These are phyloP conservation scores for Arachis monticola DNA, from an alignment of 331 rosid genomes.

Conservation along the genomic window DNA sequence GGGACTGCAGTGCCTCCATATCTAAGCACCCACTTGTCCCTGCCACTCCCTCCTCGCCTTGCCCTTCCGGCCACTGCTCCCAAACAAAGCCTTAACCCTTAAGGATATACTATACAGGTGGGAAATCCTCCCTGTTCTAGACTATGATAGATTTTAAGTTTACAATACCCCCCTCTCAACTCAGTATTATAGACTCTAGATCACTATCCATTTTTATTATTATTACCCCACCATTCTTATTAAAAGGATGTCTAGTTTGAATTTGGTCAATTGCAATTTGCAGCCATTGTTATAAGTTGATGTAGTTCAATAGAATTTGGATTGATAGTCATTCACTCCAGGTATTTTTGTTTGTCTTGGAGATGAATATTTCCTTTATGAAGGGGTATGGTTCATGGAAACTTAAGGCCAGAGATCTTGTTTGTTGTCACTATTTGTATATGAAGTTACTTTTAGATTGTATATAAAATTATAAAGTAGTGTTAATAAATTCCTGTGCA, in stretches of 20 bases:
- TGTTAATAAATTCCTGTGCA: conserved; percentile 7
- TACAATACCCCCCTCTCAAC: background rate
- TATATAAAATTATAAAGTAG: conserved; percentile 26
- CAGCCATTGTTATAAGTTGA: conserved; percentile 8
- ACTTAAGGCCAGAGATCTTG: conserved; percentile 16
- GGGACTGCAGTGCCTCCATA: too few species aligned
- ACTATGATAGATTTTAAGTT: background rate
- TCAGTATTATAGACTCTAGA: background rate
- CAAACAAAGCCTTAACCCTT: too few species aligned
- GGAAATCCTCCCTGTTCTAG: conserved; percentile 9
- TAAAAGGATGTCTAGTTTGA: conserved; percentile 15
- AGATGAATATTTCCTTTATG: conserved; percentile 1
- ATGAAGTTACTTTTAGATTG: conserved; percentile 19
- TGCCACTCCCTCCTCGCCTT: too few species aligned
- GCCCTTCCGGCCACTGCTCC: too few species aligned
- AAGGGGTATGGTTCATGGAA: conserved; percentile 20
- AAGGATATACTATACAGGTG: background rate
- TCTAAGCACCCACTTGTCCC: too few species aligned
- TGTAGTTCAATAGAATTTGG: conserved; percentile 9
- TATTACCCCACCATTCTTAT: background rate
- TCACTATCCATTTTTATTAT: background rate
- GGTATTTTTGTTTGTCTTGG: conserved; percentile 14
- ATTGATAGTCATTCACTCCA: conserved; percentile 1
- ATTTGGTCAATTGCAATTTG: conserved; percentile 3
- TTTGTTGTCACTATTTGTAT: conserved; percentile 7